A percentile compares a stretch with the other conserved stretches of the same genome.
These are phyloP conservation scores for Cercospora sesami DNA, from an alignment of 2,329 filamentous ascomycete genomes.

Conservation along the genomic window DNA sequence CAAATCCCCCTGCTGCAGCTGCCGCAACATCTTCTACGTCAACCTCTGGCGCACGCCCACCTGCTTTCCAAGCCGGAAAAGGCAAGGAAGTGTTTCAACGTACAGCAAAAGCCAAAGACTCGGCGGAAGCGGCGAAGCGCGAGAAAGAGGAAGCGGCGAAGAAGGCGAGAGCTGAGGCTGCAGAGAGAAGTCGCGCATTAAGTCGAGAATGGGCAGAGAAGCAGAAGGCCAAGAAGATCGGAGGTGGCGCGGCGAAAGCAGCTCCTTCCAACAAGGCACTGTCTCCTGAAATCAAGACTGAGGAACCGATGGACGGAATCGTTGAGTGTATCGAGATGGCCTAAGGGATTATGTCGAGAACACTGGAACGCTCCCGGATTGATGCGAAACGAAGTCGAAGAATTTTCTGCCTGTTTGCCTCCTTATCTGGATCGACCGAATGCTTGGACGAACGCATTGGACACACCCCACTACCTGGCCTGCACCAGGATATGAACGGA, in stretches of 20 bases:
- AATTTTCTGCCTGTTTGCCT: not conserved
- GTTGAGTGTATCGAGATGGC: not conserved
- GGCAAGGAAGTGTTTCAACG: conserved; percentile 51
- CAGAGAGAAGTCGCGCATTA: conserved; percentile 47
- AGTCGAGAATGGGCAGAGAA: conserved; percentile 54
- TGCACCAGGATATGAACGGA: too few species aligned
- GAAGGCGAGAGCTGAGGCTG: conserved; percentile 48
- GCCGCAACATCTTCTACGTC: not conserved
- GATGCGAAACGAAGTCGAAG: not conserved
- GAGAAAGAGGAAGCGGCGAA: conserved; percentile 53
- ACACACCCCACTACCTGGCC: not conserved
- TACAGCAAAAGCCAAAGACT: conserved; percentile 45
- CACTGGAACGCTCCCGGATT: not conserved
- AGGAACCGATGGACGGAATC: not conserved
- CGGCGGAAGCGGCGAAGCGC: conserved; percentile 43
- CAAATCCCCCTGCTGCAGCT: conserved; percentile 18
- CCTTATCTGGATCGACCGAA: not conserved
- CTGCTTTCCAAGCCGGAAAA: conserved; percentile 36
- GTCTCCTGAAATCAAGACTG: not conserved
- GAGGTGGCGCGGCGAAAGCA: not conserved
- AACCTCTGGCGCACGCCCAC: not conserved
- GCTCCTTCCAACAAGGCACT: not conserved
- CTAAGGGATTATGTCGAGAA: not conserved
- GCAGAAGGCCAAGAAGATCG: conserved; percentile 42
- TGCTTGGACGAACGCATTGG: not conserved